Conservation (phyloP, 176 grass and related monocot genomes). For the barley (Hordeum vulgare) region DNA sequence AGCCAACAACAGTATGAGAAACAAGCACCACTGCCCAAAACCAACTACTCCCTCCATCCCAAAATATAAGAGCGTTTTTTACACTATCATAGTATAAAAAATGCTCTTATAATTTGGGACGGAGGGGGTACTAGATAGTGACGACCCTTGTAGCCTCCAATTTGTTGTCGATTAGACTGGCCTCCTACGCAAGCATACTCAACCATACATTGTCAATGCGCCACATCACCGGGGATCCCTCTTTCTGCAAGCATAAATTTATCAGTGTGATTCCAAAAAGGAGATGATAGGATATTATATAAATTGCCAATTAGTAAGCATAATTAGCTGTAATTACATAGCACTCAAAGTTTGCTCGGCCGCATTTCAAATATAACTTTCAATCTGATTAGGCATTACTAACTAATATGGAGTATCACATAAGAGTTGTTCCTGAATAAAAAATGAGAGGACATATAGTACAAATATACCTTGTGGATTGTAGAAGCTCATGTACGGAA, state of each 20-base stretch:
- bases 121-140: not conserved
- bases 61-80: too few species aligned
- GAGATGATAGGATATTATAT: not conserved
- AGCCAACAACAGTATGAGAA: not conserved
- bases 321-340: not conserved
- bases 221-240: not conserved
- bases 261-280: not conserved
- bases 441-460: not conserved
- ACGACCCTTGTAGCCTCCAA: not conserved
- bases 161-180: not conserved
- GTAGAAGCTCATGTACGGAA: too few species aligned
- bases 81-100: too few species aligned
- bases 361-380: not conserved
- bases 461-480: not conserved
- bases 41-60: too few species aligned
- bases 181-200: not conserved
- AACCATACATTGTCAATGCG: not conserved
- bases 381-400: not conserved
- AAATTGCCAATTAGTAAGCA: not conserved
- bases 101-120: too few species aligned
- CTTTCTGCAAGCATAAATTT: not conserved
- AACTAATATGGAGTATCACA: not conserved
- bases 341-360: not conserved
- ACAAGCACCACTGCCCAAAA: not conserved
- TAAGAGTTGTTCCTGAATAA: not conserved